Conservation (phyloP, 176 grass and related monocot genomes). For the Aechmea fasciata region DNA sequence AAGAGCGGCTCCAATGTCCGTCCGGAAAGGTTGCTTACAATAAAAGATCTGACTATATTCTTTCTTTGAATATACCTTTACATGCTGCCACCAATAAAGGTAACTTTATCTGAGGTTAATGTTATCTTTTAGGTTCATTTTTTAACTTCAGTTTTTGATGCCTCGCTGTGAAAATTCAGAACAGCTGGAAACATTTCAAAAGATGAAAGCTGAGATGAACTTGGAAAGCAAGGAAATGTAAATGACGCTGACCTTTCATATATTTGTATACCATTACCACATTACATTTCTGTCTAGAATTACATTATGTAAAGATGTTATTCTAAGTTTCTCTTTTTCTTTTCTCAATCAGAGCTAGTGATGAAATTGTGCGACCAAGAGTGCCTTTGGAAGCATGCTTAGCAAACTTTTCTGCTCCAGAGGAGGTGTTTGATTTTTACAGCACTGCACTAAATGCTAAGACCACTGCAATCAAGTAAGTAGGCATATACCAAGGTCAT, state of each 20-base stretch:
- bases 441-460: constrained; percentile 91
- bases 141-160: neutral
- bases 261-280: neutral
- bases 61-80: constrained; percentile 87
- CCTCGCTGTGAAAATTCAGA: constrained; percentile 28
- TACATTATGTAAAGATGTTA: neutral
- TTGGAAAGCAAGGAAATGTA: constrained; percentile 87
- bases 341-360: constrained; percentile 33
- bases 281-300: neutral
- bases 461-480: constrained; percentile 88
- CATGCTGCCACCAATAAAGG: constrained; percentile 90
- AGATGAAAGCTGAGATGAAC: constrained; percentile 59
- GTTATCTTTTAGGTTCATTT: constrained; percentile 7
- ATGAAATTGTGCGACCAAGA: constrained; percentile 88
- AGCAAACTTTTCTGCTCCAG: constrained; percentile 63
- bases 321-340: neutral
- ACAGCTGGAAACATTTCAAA: constrained; percentile 69
- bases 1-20: constrained; percentile 84
- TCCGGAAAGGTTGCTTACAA: constrained; percentile 98
- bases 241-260: neutral
- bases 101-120: constrained; percentile 11
- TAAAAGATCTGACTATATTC: constrained; percentile 57
- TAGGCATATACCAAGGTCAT: neutral
- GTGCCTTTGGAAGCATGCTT: constrained; percentile 88
- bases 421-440: constrained; percentile 80